phyloP scores from a whole-genome alignment of 1,284 basidiomycete genomes.

The Apiotrichum domesticum region DNA sequence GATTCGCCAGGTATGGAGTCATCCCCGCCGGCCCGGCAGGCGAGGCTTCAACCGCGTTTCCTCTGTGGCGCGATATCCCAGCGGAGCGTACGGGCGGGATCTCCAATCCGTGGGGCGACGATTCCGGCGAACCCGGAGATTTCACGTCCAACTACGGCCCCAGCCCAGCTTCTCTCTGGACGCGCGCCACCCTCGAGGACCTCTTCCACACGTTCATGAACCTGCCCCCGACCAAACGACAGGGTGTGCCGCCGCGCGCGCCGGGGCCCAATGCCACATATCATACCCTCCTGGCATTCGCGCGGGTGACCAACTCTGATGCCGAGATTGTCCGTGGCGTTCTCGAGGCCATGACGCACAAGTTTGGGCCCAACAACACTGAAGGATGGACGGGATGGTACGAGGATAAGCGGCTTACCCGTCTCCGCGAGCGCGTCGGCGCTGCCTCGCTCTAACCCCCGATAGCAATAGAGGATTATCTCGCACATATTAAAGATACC shows the following conservation, averaged over 20 bases:
- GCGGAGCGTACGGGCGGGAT: neutral
- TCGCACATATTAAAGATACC: constrained; percentile 14
- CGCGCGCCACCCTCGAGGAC: constrained; percentile 21
- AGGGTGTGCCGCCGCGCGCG: constrained; percentile 7
- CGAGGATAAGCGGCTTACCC: constrained; percentile 23
- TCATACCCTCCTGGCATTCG: constrained; percentile 36
- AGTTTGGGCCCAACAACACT: constrained; percentile 34
- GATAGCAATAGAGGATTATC: neutral
- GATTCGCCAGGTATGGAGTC: constrained; percentile 56
- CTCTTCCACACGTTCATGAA: constrained; percentile 31
- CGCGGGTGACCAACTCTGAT: constrained; percentile 32
- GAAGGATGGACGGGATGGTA: constrained; percentile 35
- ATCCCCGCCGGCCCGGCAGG: constrained; percentile 12
- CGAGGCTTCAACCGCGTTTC: constrained; percentile 10
- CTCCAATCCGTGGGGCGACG: constrained; percentile 6
- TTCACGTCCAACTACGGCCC: constrained; percentile 9
- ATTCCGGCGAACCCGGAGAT: neutral
- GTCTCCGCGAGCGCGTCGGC: constrained; percentile 11
- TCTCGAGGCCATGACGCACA: constrained; percentile 30
- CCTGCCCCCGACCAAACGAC: constrained; percentile 8
- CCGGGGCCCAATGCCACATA: constrained; percentile 30
- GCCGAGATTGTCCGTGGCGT: constrained; percentile 23
- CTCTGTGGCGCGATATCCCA: constrained; percentile 5
- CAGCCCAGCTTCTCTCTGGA: constrained; percentile 18
- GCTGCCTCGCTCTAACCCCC: neutral